Base-by-base conservation (phyloP, 805 yeast genomes). In the Hanseniaspora hatyaiensis region DNA sequence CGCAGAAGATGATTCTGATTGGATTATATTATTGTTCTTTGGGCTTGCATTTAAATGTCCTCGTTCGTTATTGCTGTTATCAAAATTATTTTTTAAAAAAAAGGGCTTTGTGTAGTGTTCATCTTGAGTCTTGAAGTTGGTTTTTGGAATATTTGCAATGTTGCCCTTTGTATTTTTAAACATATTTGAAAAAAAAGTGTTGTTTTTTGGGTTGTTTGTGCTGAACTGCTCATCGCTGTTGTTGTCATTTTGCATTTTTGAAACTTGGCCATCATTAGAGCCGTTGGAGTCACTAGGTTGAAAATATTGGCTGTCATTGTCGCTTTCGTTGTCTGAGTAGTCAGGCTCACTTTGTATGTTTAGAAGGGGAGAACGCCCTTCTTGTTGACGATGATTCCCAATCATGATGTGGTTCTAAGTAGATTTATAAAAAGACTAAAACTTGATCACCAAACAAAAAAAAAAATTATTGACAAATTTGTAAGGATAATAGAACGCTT, bases 291-390 rank as follows among this genome's bases (percentile, higher is more conserved):
- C 16, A 3, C 20, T 37, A 13, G 40, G 15, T 24, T 26, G 40
- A 23, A 9, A 28, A 28, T 8, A 37, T 26, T 9, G 18, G 29
- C 2, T 30, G 12, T 36, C 39, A 15, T 31, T 19, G 20, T 43
- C 36, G 9, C 31, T 24, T 26, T 30, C 40, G 13, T 31, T 34
- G 8, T 36, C 37, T n/a, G 47, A 43, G 12, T 43, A 43, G 22
- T 43, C 47, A 22, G 47, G 47, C 24, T 43, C 47, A 30, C 47
- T 43, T 15, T 43, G 47, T 2, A 43, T 43, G 13, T 34, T 29
- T 9, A 43, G 13, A 3, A 43, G 6, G 8, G 41, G 36, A n/a
- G 47, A 23, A 3, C 19, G 12, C 6, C 1, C 13, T 16, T 18
- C 29, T 24, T 23, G 18, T 9, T 24, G n/a, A 19, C 2, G 30